Base-by-base conservation (phyloP, 495 filamentous ascomycete genomes). In the Podospora bellae-mahoneyi region DNA sequence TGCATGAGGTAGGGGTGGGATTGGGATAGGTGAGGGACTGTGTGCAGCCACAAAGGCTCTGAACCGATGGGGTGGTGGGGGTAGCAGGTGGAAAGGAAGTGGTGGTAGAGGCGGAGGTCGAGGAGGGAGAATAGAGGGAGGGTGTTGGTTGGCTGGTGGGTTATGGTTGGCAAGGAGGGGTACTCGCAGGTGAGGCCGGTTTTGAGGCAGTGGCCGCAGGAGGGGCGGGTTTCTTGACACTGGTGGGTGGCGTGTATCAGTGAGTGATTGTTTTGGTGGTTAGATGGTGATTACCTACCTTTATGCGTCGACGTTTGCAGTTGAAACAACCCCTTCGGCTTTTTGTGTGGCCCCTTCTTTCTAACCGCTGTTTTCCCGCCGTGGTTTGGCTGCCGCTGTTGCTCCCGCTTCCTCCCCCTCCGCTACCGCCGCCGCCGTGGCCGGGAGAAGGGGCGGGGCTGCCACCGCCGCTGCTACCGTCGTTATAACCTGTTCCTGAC, bases 41-140 rank as follows among this genome's bases (percentile, higher is more conserved):
- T 81, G 39, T 86, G 86, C 18, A 80, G 82, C 87, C 87, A 90
- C 28, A 85, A 75, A 10, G 75, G 72, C 67, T 89, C 86, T 60
- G 83, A 82, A 28, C 85, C 85, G 60, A 88, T 74, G 0, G 87
- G 87, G 34, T 89, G 84, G 75, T 87, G 83, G 5, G 87, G 88
- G 66, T 85, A 84, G 65, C 86, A 87, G 9, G 73, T 76, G 20
- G 83, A 66, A 26, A 89, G 76, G 64, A 90, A 88, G 68, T 88
- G 84, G 74, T 90, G 85, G 74, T 89, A 89, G 69, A 88, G 84
- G 62, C 86, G 82, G 75, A 89, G 84, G 74, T 89, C 87, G 23
- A 84, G 78, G 19, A 83, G 76, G 48, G 79, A 84, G 74, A 87
- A 87, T 0, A 84, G 70, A 20, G 83, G 82, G 32, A 80, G 72